phyloP scores from a whole-genome alignment of 2,329 filamentous ascomycete genomes.

The Didymella exigua region DNA sequence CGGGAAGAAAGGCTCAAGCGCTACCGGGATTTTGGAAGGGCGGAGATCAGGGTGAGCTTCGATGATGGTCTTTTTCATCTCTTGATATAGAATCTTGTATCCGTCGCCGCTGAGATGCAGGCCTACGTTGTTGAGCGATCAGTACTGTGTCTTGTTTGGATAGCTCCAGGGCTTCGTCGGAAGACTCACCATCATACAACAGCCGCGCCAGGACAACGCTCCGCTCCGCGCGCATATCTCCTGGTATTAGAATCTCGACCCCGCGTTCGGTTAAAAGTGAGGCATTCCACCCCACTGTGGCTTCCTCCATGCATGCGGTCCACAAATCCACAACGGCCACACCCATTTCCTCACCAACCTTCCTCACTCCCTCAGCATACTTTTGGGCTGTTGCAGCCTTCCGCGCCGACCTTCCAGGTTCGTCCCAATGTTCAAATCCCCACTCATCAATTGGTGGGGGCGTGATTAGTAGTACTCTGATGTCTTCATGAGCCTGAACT shows the following conservation, averaged over 20 bases:
- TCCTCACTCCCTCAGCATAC: conserved; percentile 13
- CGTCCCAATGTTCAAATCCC: conserved; percentile 14
- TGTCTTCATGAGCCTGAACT: conserved; percentile 3
- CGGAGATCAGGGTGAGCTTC: conserved; percentile 8
- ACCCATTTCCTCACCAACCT: neutral
- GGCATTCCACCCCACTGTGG: conserved; percentile 7
- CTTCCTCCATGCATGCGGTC: conserved; percentile 15
- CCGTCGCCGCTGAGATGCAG: conserved; percentile 14
- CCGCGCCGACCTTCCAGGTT: conserved; percentile 19
- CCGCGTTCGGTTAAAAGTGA: conserved; percentile 1
- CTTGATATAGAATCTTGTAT: conserved; percentile 4
- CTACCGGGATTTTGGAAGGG: conserved; percentile 10
- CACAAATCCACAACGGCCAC: conserved; percentile 9
- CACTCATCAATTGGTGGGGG: conserved; percentile 10
- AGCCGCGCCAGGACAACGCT: conserved; percentile 4
- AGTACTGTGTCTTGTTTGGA: neutral
- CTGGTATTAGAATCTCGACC: conserved; percentile 7
- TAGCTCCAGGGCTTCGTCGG: neutral
- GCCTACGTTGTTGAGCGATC: neutral
- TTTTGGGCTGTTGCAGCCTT: conserved; percentile 7
- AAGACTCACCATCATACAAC: conserved; percentile 13
- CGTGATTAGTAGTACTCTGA: conserved; percentile 6
- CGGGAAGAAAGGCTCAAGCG: conserved; percentile 17
- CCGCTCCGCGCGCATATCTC: conserved; percentile 7
- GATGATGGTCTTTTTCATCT: conserved; percentile 11